Percentiles rank a stretch among this genome's conserved stretches.
phyloP scores from a whole-genome alignment of 2,329 filamentous ascomycete genomes.

The Ophiostoma angusticollis region DNA sequence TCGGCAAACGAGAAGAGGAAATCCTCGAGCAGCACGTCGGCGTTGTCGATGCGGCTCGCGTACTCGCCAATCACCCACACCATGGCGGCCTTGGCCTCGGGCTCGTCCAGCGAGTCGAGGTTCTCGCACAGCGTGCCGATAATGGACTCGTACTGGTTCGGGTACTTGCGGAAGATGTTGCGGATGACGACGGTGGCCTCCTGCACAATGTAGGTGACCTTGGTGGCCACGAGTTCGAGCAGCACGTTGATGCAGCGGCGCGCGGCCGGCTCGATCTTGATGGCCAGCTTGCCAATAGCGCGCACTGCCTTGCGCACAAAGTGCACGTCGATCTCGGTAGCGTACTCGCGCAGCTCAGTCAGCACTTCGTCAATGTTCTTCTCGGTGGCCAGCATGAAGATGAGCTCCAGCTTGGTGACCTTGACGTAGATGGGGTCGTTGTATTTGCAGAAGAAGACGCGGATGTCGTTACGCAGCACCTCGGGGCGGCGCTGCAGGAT shows the following conservation, averaged over 20 bases:
- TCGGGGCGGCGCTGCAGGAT: slow-evolving; percentile 89
- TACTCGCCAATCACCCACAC: slow-evolving; percentile 99
- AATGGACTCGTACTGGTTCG: slow-evolving; percentile 96
- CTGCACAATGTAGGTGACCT: slow-evolving; percentile 96
- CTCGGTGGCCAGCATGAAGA: slow-evolving; percentile 96
- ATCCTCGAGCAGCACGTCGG: slow-evolving; percentile 83
- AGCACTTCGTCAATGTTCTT: slow-evolving; percentile 92
- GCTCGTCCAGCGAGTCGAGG: slow-evolving; percentile 89
- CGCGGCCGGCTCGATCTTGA: slow-evolving; percentile 95
- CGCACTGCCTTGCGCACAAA: slow-evolving; percentile 96
- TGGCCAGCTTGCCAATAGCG: slow-evolving; percentile 93
- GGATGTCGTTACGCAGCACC: slow-evolving; percentile 88
- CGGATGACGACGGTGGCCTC: slow-evolving; percentile 97
- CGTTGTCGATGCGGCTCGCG: slow-evolving; percentile 93
- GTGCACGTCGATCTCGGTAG: slow-evolving; percentile 96
- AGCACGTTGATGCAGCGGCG: slow-evolving; percentile 84
- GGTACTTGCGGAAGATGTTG: slow-evolving; percentile 98
- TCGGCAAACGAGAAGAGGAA: slow-evolving; percentile 90
- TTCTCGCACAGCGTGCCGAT: slow-evolving; percentile 93
- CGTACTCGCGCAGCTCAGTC: slow-evolving; percentile 89
- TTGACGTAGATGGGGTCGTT: slow-evolving; percentile 99
- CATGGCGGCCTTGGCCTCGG: slow-evolving; percentile 95
- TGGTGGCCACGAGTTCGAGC: slow-evolving; percentile 89
- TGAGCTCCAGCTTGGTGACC: slow-evolving; percentile 94
- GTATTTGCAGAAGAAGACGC: slow-evolving; percentile 99